A percentile compares a stretch with the other conserved stretches of the same genome.
Conservation (phyloP, 495 filamentous ascomycete genomes). For the Cudoniella acicularis region DNA sequence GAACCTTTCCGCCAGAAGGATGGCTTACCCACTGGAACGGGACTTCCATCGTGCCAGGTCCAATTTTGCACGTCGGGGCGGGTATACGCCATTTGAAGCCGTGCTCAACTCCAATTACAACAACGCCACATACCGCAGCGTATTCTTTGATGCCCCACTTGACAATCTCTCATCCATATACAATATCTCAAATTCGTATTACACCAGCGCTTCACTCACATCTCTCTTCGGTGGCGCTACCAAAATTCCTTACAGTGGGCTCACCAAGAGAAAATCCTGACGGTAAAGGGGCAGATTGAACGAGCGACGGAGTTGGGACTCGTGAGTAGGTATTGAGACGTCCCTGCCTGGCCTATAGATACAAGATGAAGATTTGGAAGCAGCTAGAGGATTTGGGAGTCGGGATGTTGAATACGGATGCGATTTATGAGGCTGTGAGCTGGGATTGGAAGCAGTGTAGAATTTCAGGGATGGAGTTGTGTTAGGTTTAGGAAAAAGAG, state of each 20-base stretch:
- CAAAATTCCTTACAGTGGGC: slow-evolving; percentile 17
- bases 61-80: slow-evolving; percentile 42
- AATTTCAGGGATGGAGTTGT: slow-evolving; percentile 15
- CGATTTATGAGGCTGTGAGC: slow-evolving; percentile 15
- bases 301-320: slow-evolving; percentile 12
- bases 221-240: slow-evolving; percentile 4
- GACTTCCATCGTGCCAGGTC: slow-evolving; percentile 31
- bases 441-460: slow-evolving; percentile 21
- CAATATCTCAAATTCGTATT: slow-evolving; percentile 41
- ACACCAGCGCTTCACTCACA: slow-evolving; percentile 42
- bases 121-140: slow-evolving; percentile 40
- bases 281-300: slow-evolving; percentile 11
- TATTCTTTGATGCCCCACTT: slow-evolving; percentile 51
- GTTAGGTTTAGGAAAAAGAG: slow-evolving; percentile 6
- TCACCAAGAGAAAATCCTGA: slow-evolving; percentile 28
- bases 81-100: slow-evolving; percentile 43
- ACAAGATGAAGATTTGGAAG: slow-evolving; percentile 14
- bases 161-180: slow-evolving; percentile 27
- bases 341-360: slow-evolving; percentile 18
- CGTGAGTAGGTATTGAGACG: slow-evolving; percentile 24
- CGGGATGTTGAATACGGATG: slow-evolving; percentile 21
- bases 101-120: slow-evolving; percentile 33
- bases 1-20: slow-evolving; percentile 34
- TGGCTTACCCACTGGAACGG: slow-evolving; percentile 42
- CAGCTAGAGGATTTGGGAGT: slow-evolving; percentile 14